Percentiles rank a stretch among this genome's conserved stretches.
These are phyloP conservation scores for Exobasidium cylindrosporum DNA, from an alignment of 1,284 basidiomycete genomes.

Conservation along the genomic window DNA sequence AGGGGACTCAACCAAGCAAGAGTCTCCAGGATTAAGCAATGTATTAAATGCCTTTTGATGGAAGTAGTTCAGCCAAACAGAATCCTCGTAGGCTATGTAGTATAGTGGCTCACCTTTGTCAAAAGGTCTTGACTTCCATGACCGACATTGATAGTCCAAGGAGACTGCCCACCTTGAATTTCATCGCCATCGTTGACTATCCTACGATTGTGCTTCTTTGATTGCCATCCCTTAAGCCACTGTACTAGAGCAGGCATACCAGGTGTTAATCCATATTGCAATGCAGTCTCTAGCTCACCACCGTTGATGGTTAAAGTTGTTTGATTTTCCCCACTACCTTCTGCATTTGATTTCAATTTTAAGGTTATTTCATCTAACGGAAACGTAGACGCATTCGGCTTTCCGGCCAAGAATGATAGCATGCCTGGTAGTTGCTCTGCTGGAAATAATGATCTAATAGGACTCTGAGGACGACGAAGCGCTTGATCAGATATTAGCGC, in stretches of 20 bases:
- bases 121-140: constrained; percentile 83
- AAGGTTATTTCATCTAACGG: constrained; percentile 74
- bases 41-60: constrained; percentile 61
- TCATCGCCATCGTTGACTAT: constrained; percentile 29
- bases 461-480: constrained; percentile 22
- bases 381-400: constrained; percentile 83
- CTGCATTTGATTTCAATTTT: constrained; percentile 57
- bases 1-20: constrained; percentile 57
- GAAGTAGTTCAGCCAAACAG: background rate
- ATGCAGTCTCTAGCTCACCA: constrained; percentile 47
- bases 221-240: constrained; percentile 62
- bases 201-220: constrained; percentile 68
- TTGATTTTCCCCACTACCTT: constrained; percentile 15
- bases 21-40: constrained; percentile 75
- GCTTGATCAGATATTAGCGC: constrained; percentile 10
- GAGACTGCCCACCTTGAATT: constrained; percentile 20
- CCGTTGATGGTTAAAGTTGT: constrained; percentile 49
- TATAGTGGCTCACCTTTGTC: constrained; percentile 66
- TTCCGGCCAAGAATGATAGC: constrained; percentile 69
- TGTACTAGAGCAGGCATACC: constrained; percentile 67
- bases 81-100: no score
- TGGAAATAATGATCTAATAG: constrained; percentile 67
- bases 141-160: constrained; percentile 74
- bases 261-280: constrained; percentile 65
- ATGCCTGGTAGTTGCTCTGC: constrained; percentile 74